These are phyloP conservation scores for Xylaria cubensis DNA, from an alignment of 495 filamentous ascomycete species.

Conservation along the genomic window DNA sequence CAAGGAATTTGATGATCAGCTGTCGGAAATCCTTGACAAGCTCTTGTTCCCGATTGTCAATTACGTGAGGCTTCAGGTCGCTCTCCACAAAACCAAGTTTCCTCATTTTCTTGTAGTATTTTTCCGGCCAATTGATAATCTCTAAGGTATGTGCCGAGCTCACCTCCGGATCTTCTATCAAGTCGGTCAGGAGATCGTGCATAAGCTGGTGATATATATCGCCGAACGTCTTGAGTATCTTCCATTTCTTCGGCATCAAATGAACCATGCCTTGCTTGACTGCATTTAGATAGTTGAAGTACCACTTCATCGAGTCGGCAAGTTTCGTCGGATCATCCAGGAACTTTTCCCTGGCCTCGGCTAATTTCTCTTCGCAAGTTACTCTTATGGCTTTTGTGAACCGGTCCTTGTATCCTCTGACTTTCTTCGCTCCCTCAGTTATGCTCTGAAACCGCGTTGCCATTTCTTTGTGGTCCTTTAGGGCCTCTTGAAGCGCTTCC, in stretches of 20 bases:
- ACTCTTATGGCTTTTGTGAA: constrained; percentile 82
- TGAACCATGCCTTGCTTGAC: constrained; percentile 88
- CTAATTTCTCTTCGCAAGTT: constrained; percentile 75
- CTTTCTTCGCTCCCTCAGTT: constrained; percentile 84
- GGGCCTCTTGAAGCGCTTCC: constrained; percentile 87
- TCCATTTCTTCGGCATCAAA: constrained; percentile 97
- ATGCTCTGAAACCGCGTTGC: constrained; percentile 93
- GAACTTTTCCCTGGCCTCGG: constrained; percentile 75
- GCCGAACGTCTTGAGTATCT: constrained; percentile 87
- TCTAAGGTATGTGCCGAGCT: constrained; percentile 80
- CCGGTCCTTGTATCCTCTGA: constrained; percentile 97
- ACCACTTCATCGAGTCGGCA: constrained; percentile 89
- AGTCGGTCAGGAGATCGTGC: constrained; percentile 85
- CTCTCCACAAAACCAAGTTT: constrained; percentile 79
- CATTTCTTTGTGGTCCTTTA: constrained; percentile 93
- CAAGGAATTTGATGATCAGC: constrained; percentile 91
- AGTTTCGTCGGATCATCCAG: constrained; percentile 80
- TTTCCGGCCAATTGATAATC: constrained; percentile 93
- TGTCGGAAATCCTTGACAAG: constrained; percentile 91
- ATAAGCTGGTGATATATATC: constrained; percentile 91
- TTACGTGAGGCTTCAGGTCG: constrained; percentile 78
- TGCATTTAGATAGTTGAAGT: constrained; percentile 93
- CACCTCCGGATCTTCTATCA: constrained; percentile 81
- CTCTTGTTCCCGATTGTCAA: constrained; percentile 87
- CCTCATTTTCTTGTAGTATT: constrained; percentile 94